Evolutionary conservation across 192 early-diverging fungal genomes (phyloP).

Genomic region (Backusella parvicylindrica): DNA sequence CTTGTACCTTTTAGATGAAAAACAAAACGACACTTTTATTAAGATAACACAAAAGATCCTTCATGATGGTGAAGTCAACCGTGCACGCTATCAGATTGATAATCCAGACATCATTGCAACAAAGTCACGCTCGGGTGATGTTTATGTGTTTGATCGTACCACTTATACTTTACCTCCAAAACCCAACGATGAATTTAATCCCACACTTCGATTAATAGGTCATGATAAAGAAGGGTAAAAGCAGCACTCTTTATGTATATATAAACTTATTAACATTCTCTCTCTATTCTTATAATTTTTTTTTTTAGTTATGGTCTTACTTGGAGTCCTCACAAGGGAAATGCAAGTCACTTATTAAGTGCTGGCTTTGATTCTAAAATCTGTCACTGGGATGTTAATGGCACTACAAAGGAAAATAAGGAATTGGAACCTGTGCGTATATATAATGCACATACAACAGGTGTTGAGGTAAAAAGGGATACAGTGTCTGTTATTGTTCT

Average conservation of each 20-base stretch:
- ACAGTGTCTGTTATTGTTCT: not conserved
- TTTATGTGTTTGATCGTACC: slow-evolving; percentile 97
- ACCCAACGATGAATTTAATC: slow-evolving; percentile 72
- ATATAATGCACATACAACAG: slow-evolving; percentile 84
- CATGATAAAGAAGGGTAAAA: slow-evolving; percentile 92
- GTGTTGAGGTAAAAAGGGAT: slow-evolving; percentile 69
- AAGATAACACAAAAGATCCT: slow-evolving; percentile 94
- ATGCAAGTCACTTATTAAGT: slow-evolving; percentile 81
- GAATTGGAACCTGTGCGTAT: slow-evolving; percentile 73
- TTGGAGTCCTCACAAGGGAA: slow-evolving; percentile 73
- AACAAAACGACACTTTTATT: slow-evolving; percentile 60
- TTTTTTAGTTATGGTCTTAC: slow-evolving; percentile 77
- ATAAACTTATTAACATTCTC: too few relatives aligned
- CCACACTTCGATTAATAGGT: slow-evolving; percentile 82
- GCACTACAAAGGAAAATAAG: slow-evolving; percentile 68
- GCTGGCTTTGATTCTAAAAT: slow-evolving; percentile 91
- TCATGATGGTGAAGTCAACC: slow-evolving; percentile 97
- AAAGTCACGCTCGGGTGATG: slow-evolving; percentile 84
- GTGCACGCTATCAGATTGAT: slow-evolving; percentile 94
- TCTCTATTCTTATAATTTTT: too few relatives aligned
- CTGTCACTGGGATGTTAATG: slow-evolving; percentile 91
- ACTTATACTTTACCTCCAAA: slow-evolving; percentile 76
- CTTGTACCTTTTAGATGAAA: slow-evolving; percentile 16
- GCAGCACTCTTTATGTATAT: too few relatives aligned
- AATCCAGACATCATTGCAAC: slow-evolving; percentile 98